These are phyloP conservation scores for Rhododendron vialii DNA, from an alignment of 148 eudicot species.

Conservation along the genomic window DNA sequence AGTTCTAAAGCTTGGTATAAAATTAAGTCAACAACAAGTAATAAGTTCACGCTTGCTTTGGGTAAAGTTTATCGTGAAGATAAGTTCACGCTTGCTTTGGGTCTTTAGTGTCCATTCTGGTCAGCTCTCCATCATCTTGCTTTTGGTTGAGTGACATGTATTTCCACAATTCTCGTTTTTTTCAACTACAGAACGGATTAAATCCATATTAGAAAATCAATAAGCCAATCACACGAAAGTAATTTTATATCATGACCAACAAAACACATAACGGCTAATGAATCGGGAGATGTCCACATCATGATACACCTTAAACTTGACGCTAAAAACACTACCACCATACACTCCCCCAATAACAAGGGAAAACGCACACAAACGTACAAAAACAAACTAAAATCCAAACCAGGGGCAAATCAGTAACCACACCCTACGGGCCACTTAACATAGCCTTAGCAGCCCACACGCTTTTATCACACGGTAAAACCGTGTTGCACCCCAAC, in stretches of 20 bases:
- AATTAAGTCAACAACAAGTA: neutral
- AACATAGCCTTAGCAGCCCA: neutral
- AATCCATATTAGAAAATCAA: neutral
- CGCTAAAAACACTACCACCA: neutral
- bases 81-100: too few relatives aligned
- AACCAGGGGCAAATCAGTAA: neutral
- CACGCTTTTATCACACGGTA: neutral
- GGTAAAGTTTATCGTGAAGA: neutral
- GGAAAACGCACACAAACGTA: neutral
- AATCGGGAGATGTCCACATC: neutral
- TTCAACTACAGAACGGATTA: too few relatives aligned
- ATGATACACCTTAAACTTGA: neutral
- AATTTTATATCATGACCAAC: constrained; percentile 9
- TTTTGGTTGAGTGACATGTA: too few relatives aligned
- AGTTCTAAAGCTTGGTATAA: neutral
- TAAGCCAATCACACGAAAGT: neutral
- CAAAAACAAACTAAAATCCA: neutral
- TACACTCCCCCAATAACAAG: neutral
- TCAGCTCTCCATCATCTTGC: too few relatives aligned
- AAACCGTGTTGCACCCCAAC: neutral
- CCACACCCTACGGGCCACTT: neutral
- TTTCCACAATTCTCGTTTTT: too few relatives aligned
- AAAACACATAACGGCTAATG: neutral
- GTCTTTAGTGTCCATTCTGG: too few relatives aligned
- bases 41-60: neutral